Evolutionary conservation across 2,329 filamentous ascomycete species (phyloP), one percentile per base, ranked within the genome.

Genomic region (Aspergillus pseudoterreus): DNA sequence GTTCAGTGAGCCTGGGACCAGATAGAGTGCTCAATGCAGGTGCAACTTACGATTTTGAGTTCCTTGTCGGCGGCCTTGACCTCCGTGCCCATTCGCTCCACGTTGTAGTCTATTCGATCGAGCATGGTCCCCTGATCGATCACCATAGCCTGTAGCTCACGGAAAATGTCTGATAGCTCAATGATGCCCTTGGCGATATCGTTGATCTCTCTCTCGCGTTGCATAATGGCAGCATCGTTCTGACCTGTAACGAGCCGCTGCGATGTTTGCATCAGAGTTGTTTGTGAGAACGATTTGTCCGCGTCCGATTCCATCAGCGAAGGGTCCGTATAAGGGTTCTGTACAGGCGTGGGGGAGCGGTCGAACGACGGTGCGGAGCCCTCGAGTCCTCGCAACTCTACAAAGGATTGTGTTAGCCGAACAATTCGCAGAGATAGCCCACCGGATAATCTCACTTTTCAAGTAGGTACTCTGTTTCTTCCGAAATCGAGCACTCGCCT

Each of bases 131-230:
- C 90, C 70, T 94, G 88, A 66, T 94, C 88, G 59, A 95, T 92
- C 61, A 95, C 90, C 92, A 99, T 97, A 44, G 81, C 86, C 72
- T 99, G 94, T 27, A 99, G 77, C 64, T 99, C 94, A 56, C 95
- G 90, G 76, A 99, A 99, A 46, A 99, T 90, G 69, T 96, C 94
- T 4, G 92, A 90, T 6, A 99, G 78, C 68, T 97, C 92, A 64
- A 99, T 97, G 71, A 99, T 97, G 52, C 94, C 92, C 68, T 96
- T 92, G 2, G 94, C 94, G 57, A 99, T 99, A 62, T 96, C 92
- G 66, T 95, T 95, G 63, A 99, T 99, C 71, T 97, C 94, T 38
- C 88, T 86, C 73, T 99, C 94, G 57, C 94, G 88, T 70, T 97
- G 94, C 55, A 86, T 83, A 61, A 99, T 97, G 35, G 84, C 84